These are phyloP conservation scores for Microthyrium microscopicum DNA, from an alignment of 2,329 filamentous ascomycete genomes.

Conservation along the genomic window DNA sequence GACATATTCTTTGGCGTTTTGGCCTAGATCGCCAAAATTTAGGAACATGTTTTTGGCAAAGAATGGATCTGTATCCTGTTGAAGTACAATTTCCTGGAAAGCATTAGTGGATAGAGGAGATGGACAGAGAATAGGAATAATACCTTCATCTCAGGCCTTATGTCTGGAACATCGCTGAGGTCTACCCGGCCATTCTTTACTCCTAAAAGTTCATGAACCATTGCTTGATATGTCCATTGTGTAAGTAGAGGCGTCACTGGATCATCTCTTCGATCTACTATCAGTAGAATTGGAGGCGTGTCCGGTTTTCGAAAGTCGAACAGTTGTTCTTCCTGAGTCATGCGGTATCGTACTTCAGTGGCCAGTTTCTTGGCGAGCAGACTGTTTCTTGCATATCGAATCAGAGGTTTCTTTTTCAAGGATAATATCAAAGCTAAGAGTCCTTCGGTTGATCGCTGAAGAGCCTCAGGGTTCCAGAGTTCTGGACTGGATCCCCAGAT, in stretches of 20 bases:
- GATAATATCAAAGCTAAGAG: slow-evolving; percentile 69
- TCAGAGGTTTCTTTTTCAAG: slow-evolving; percentile 90
- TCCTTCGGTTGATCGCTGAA: slow-evolving; percentile 77
- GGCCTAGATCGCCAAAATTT: slow-evolving; percentile 88
- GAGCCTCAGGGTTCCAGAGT: slow-evolving; percentile 74
- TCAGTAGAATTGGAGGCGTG: slow-evolving; percentile 79
- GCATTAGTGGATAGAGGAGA: background rate
- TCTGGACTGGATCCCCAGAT: slow-evolving; percentile 74
- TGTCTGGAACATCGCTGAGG: slow-evolving; percentile 65
- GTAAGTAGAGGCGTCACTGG: slow-evolving; percentile 86
- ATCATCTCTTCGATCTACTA: slow-evolving; percentile 84
- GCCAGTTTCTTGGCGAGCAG: slow-evolving; percentile 81
- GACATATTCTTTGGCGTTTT: slow-evolving; percentile 97
- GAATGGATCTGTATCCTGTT: slow-evolving; percentile 94
- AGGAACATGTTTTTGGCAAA: slow-evolving; percentile 99
- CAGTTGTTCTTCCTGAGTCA: slow-evolving; percentile 88
- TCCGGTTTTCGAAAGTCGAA: slow-evolving; percentile 94
- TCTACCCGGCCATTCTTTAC: slow-evolving; percentile 93
- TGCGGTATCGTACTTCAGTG: slow-evolving; percentile 77
- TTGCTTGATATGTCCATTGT: slow-evolving; percentile 99
- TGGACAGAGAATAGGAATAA: background rate
- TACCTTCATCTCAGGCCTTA: slow-evolving; percentile 62
- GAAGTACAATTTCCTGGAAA: slow-evolving; percentile 72
- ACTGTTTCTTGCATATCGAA: slow-evolving; percentile 86
- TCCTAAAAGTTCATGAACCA: slow-evolving; percentile 92